phyloP scores from a whole-genome alignment of 371 early-diverging fungal genomes.

The Sporodiniella umbellata region DNA sequence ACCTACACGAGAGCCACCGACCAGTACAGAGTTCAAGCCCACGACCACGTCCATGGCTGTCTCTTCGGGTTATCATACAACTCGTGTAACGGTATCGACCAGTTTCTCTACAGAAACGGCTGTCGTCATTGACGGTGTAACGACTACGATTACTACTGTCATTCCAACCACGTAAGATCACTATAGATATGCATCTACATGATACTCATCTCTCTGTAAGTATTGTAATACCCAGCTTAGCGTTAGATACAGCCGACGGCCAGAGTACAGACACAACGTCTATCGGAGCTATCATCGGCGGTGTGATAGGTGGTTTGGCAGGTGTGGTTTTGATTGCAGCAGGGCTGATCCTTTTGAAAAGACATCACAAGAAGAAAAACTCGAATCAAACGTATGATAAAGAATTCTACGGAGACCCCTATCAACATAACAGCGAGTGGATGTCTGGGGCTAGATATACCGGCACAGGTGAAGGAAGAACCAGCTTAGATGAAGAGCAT shows the following conservation, averaged over 20 bases:
- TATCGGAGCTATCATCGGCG: slow-evolving; percentile 22
- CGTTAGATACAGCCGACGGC: slow-evolving; percentile 7
- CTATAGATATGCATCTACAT: neutral
- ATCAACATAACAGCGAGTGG: slow-evolving; percentile 21
- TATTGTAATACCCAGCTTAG: slow-evolving; percentile 28
- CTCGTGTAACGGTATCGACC: slow-evolving; percentile 20
- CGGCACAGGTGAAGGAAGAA: slow-evolving; percentile 17
- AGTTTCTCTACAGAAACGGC: slow-evolving; percentile 18
- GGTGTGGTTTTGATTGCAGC: slow-evolving; percentile 27
- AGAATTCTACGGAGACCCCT: slow-evolving; percentile 26
- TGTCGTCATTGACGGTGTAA: slow-evolving; percentile 23
- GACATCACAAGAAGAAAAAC: slow-evolving; percentile 11
- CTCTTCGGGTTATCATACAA: slow-evolving; percentile 5
- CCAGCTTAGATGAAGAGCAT: slow-evolving; percentile 15
- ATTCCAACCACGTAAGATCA: slow-evolving; percentile 32
- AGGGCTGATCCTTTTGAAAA: slow-evolving; percentile 14
- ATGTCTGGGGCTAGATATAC: slow-evolving; percentile 14
- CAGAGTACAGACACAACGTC: neutral
- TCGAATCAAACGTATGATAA: slow-evolving; percentile 20
- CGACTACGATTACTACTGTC: slow-evolving; percentile 23
- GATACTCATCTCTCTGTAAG: slow-evolving; percentile 7
- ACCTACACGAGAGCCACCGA: slow-evolving; percentile 10
- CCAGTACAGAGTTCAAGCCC: neutral
- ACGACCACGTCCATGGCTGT: slow-evolving; percentile 16
- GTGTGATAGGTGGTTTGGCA: slow-evolving; percentile 28